These are phyloP conservation scores for Dysphania ambrosioides DNA, from an alignment of 148 eudicot species.

Conservation along the genomic window DNA sequence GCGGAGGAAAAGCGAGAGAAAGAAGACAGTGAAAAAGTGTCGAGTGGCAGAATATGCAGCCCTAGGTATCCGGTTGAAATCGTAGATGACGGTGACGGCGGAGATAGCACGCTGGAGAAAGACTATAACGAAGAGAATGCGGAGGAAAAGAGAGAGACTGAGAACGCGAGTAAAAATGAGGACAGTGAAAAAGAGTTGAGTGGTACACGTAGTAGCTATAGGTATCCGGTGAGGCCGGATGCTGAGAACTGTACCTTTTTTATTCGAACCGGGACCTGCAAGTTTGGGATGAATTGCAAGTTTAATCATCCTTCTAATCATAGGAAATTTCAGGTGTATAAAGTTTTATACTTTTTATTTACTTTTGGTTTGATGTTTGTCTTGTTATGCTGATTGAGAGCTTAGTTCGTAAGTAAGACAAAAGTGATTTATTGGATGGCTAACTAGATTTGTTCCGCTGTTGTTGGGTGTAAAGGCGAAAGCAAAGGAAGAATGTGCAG, in stretches of 20 bases:
- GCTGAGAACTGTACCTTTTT: slow-evolving; percentile 54
- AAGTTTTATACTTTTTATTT: background rate
- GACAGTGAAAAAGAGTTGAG: background rate
- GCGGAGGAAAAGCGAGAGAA: no score
- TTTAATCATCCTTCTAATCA: slow-evolving; percentile 62
- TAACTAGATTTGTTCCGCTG: background rate
- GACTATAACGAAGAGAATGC: background rate
- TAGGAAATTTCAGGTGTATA: slow-evolving; percentile 45
- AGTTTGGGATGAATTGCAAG: slow-evolving; percentile 54
- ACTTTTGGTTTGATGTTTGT: background rate
- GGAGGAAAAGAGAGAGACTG: slow-evolving; percentile 1
- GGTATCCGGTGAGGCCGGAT: slow-evolving; percentile 53
- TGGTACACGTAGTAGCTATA: background rate
- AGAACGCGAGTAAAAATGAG: no score
- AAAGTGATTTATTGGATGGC: no score
- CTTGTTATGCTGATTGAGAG: no score
- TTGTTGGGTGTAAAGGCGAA: slow-evolving; percentile 39
- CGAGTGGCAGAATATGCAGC: no score
- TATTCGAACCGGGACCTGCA: slow-evolving; percentile 47
- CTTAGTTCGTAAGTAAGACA: no score
- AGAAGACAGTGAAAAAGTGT: no score
- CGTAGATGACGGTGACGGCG: no score
- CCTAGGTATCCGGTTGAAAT: no score
- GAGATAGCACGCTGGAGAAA: background rate
- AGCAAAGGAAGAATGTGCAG: slow-evolving; percentile 30